phyloP scores from a whole-genome alignment of 805 yeast genomes.

The Saccharomycopsis javanensis region DNA sequence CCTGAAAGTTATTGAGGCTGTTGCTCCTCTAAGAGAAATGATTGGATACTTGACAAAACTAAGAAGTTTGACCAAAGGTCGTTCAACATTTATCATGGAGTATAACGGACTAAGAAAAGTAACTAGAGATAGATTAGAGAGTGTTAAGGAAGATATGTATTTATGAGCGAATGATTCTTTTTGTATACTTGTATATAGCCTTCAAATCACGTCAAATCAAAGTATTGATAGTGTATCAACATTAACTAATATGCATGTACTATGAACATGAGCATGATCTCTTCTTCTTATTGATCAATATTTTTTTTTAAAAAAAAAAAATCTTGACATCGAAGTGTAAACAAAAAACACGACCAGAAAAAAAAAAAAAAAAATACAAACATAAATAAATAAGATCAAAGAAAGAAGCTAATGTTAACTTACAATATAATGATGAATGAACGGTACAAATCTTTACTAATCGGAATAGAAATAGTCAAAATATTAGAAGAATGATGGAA shows the following conservation, averaged over 20 bases:
- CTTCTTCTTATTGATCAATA: background rate
- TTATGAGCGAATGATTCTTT: background rate
- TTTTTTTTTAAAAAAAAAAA: background rate
- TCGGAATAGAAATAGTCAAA: background rate
- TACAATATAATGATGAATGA: background rate
- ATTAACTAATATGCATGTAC: too few species aligned
- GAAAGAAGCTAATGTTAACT: background rate
- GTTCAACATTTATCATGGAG: conserved; percentile 75
- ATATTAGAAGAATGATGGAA: background rate
- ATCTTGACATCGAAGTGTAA: too few species aligned
- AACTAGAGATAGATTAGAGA: conserved; percentile 38
- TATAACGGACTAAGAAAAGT: conserved; percentile 66
- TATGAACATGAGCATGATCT: too few species aligned
- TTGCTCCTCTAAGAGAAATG: conserved; percentile 83
- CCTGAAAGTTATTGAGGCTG: conserved; percentile 59
- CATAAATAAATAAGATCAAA: background rate
- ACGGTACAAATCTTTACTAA: background rate
- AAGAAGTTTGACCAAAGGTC: conserved; percentile 80
- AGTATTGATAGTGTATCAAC: too few species aligned
- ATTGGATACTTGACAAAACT: conserved; percentile 73
- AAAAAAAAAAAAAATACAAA: background rate
- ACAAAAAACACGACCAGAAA: background rate
- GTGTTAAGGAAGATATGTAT: conserved; percentile 9
- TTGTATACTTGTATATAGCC: background rate
- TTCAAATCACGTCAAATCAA: too few species aligned